Base-by-base conservation (phyloP, 805 yeast species). In the Starmerella vaccinii region DNA sequence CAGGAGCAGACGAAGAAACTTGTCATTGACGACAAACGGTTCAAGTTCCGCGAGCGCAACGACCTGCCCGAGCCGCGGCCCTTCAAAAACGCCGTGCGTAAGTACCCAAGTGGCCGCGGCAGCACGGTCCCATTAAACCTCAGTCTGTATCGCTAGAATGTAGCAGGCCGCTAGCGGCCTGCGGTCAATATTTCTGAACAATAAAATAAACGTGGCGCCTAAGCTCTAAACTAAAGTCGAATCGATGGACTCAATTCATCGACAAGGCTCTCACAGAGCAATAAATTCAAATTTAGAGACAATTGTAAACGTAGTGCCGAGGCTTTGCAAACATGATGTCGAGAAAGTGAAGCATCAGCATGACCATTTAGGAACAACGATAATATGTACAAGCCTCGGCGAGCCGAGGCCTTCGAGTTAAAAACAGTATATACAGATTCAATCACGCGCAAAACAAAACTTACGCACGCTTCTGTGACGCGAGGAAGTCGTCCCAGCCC, bases 71-170 rank as follows among this genome's bases (percentile, higher is more conserved):
- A 78, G 58, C 97, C 98, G n/a, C 74, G 97, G 57, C 74, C 76
- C 46, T 87, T 84, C 61, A 79, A 76, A 47, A 84, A 81, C 3
- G 75, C 74, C 43, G 76, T 76, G 52, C 88, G 90, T 64, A 70
- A 88, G 57, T 92, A 92, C 68, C 96, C 97, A 16, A 85, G 95
- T 67, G 97, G 97, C 13, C 76, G 95, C 59, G 97, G 97, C 3
- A 78, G 88, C 26, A 84, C 95, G 30, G 92, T 89, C 33, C 97
- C 97, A 0, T 68, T 89, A 55, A 79, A 85, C 58, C 69, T 89
- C 49, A 65, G 73, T 16, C 48, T 67, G 24, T 69, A 60, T 55
- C 51, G 60, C 41, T 42, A 32, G 32, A 22, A n/a, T n/a, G n/a
- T n/a, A n/a, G n/a, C n/a, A n/a, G n/a, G n/a, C n/a, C n/a, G n/a